phyloP scores from a whole-genome alignment of 1,284 basidiomycete genomes.

The Omphalotus olearius region DNA sequence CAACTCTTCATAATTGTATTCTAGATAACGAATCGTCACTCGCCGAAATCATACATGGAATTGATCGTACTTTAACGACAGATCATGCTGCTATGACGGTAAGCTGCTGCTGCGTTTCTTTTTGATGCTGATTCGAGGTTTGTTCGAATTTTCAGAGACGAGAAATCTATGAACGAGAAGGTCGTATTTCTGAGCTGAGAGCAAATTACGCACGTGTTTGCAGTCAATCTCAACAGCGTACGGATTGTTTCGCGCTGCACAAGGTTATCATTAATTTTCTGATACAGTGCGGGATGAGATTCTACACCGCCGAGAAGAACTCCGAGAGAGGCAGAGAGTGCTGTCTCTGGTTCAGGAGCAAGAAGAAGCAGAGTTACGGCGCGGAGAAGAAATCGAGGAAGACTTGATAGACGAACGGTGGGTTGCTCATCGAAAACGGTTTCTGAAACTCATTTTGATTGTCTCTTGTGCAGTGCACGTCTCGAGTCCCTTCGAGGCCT shows the following conservation, averaged over 20 bases:
- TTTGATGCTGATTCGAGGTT: constrained; percentile 5
- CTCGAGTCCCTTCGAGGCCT: constrained; percentile 42
- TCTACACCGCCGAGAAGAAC: constrained; percentile 34
- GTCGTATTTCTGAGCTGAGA: constrained; percentile 44
- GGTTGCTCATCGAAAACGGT: constrained; percentile 18
- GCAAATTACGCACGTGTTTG: constrained; percentile 35
- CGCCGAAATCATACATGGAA: constrained; percentile 45
- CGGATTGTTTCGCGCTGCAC: constrained; percentile 21
- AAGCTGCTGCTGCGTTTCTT: constrained; percentile 24
- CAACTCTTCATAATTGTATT: constrained; percentile 65
- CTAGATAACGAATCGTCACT: constrained; percentile 63
- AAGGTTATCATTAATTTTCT: not conserved
- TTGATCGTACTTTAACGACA: constrained; percentile 45
- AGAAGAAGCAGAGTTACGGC: constrained; percentile 33
- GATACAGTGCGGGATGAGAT: constrained; percentile 40
- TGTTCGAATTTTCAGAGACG: constrained; percentile 47
- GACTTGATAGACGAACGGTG: constrained; percentile 41
- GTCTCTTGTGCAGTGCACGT: constrained; percentile 38
- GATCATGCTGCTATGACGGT: constrained; percentile 45
- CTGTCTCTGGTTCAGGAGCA: constrained; percentile 42
- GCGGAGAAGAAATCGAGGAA: constrained; percentile 31
- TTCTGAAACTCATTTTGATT: constrained; percentile 7
- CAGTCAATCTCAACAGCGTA: constrained; percentile 43
- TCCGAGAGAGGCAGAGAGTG: constrained; percentile 44
- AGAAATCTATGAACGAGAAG: constrained; percentile 58